Conservation (phyloP, 805 yeast genomes). For the Candida pini region DNA sequence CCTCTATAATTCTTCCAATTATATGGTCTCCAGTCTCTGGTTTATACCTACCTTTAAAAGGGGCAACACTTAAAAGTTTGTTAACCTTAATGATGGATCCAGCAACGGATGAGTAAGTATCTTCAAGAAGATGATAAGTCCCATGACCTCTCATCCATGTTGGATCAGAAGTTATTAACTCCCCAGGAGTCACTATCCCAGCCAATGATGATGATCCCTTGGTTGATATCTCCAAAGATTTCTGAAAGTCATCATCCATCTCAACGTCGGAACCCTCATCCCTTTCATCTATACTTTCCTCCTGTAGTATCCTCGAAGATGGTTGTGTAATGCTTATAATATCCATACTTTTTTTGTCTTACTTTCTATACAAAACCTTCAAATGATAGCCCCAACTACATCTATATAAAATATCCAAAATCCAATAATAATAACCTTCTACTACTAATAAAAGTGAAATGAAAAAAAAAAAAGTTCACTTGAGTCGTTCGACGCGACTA, state of each 20-base stretch:
- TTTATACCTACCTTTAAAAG: constrained; percentile 79
- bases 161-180: constrained; percentile 90
- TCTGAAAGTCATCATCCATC: constrained; percentile 11
- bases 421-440: too few species aligned
- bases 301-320: neutral
- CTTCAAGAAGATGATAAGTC: constrained; percentile 70
- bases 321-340: constrained; percentile 26
- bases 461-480: too few species aligned
- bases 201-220: constrained; percentile 16
- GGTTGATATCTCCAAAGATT: neutral
- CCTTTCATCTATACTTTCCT: constrained; percentile 10
- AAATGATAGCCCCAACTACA: too few species aligned
- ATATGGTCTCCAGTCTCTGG: constrained; percentile 98
- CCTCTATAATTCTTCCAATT: constrained; percentile 90
- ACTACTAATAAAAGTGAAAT: too few species aligned
- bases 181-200: constrained; percentile 89
- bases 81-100: constrained; percentile 86
- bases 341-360: constrained; percentile 10
- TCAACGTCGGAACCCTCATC: constrained; percentile 20
- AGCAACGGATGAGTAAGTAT: constrained; percentile 86
- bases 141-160: constrained; percentile 99
- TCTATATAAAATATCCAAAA: too few species aligned
- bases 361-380: too few species aligned
- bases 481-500: too few species aligned
- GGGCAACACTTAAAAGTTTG: constrained; percentile 76